phyloP scores from a whole-genome alignment of 2,329 filamentous ascomycete species.

The Arthrobotrys musiformis region DNA sequence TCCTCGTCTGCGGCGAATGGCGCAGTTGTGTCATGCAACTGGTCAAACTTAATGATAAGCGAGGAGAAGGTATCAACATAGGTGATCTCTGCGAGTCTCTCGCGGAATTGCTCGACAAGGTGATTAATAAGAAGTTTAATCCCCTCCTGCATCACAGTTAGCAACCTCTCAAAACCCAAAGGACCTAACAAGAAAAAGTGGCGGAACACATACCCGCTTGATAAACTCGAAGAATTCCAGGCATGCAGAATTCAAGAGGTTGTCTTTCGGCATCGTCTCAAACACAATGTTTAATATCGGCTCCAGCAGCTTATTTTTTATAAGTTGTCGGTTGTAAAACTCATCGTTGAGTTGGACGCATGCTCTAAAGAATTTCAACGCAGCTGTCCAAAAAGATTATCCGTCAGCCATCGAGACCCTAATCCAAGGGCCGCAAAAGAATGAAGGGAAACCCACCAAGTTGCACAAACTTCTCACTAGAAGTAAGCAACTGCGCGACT shows the following conservation, averaged over 20 bases:
- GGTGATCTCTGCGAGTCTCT: conserved; percentile 77
- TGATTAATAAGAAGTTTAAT: conserved; percentile 84
- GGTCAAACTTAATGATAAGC: conserved; percentile 80
- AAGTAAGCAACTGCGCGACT: conserved; percentile 82
- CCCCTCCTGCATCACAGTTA: conserved; percentile 69
- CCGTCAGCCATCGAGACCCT: conserved; percentile 25
- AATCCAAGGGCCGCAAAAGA: neutral
- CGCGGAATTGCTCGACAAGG: conserved; percentile 83
- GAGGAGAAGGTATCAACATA: conserved; percentile 87
- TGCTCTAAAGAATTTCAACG: conserved; percentile 91
- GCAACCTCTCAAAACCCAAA: neutral
- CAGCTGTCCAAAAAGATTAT: conserved; percentile 70
- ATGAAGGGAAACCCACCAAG: conserved; percentile 74
- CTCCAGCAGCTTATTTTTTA: conserved; percentile 81
- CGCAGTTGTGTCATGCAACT: conserved; percentile 74
- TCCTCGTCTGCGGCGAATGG: conserved; percentile 69
- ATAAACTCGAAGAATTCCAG: conserved; percentile 94
- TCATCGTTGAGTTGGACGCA: conserved; percentile 87
- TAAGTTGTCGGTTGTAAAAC: conserved; percentile 87
- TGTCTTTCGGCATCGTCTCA: conserved; percentile 89
- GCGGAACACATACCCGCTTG: conserved; percentile 64
- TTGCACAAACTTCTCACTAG: conserved; percentile 90
- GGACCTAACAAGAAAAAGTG: neutral
- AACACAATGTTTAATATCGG: conserved; percentile 86
- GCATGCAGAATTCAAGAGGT: conserved; percentile 90